phyloP scores from a whole-genome alignment of 495 filamentous ascomycete species.

The Trichoderma erinaceum region DNA sequence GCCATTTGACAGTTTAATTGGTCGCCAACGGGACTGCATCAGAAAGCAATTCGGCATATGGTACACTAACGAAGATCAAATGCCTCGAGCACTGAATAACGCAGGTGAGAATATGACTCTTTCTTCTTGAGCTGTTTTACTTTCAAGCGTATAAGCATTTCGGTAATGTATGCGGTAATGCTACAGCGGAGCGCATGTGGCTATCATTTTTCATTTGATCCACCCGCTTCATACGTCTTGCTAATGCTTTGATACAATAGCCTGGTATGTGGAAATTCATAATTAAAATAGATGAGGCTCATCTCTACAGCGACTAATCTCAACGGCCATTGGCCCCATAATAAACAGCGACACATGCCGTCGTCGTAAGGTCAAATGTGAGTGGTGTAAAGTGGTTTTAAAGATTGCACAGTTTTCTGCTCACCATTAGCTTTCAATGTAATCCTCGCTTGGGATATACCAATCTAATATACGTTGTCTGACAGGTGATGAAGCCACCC shows the following conservation, averaged over 20 bases:
- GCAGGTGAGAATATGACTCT: neutral
- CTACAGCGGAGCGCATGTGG: neutral
- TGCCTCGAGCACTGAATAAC: neutral
- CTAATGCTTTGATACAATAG: neutral
- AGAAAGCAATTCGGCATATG: neutral
- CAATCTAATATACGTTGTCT: neutral
- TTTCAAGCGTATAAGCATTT: neutral
- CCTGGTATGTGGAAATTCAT: neutral
- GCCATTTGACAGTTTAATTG: too few relatives aligned
- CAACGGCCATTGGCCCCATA: neutral
- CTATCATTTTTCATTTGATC: neutral
- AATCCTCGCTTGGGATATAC: neutral
- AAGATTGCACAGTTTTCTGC: neutral
- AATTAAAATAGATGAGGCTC: neutral
- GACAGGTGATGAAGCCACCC: constrained; percentile 27
- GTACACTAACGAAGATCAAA: neutral
- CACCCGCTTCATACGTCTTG: neutral
- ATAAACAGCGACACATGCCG: constrained; percentile 28
- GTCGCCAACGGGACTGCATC: too few relatives aligned
- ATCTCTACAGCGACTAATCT: neutral
- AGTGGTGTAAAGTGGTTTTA: constrained; percentile 14
- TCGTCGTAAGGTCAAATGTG: constrained; percentile 31
- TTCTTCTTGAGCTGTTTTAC: neutral
- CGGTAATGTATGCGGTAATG: neutral
- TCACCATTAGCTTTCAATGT: neutral